A percentile compares a stretch with the other conserved stretches of the same genome.
These are phyloP conservation scores for Globisporangium orthogonon DNA, from an alignment of 352 stramenopile genomes.

Conservation along the genomic window DNA sequence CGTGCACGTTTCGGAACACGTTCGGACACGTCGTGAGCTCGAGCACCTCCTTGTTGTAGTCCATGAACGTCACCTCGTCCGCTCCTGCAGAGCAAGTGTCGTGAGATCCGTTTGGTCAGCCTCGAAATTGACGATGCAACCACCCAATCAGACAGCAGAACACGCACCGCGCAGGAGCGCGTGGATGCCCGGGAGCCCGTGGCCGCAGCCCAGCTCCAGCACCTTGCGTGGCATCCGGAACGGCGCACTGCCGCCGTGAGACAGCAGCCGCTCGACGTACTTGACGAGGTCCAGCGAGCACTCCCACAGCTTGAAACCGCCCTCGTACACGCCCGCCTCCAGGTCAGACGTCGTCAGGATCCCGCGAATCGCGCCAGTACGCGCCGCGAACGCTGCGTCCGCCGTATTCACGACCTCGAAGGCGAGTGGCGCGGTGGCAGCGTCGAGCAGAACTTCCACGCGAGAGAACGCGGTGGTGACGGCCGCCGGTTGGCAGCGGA, in stretches of 20 bases:
- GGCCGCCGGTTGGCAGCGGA: conserved; percentile 20
- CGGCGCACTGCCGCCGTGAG: neutral
- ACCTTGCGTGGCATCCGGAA: conserved; percentile 29
- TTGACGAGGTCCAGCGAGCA: conserved; percentile 68
- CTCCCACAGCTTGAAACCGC: conserved; percentile 86
- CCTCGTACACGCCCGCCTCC: conserved; percentile 77
- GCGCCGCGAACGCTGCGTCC: conserved; percentile 34
- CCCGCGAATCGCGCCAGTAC: conserved; percentile 51
- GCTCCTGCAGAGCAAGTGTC: conserved; percentile 23
- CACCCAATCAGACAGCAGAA: neutral
- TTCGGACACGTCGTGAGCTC: conserved; percentile 83
- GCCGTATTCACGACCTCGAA: conserved; percentile 69
- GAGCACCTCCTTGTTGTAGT: conserved; percentile 88
- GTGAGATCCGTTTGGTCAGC: no score
- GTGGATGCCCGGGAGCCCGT: conserved; percentile 73
- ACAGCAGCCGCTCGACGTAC: conserved; percentile 30
- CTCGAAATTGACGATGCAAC: neutral
- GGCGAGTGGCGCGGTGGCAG: conserved; percentile 12
- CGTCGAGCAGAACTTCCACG: conserved; percentile 22
- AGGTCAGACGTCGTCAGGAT: conserved; percentile 74
- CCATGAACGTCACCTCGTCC: conserved; percentile 65
- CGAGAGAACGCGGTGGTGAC: conserved; percentile 18
- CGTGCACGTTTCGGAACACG: conserved; percentile 38
- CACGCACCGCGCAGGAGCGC: conserved; percentile 51
- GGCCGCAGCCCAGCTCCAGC: conserved; percentile 74